phyloP scores from a whole-genome alignment of 495 filamentous ascomycete genomes.

The Daldinia concentrica region DNA sequence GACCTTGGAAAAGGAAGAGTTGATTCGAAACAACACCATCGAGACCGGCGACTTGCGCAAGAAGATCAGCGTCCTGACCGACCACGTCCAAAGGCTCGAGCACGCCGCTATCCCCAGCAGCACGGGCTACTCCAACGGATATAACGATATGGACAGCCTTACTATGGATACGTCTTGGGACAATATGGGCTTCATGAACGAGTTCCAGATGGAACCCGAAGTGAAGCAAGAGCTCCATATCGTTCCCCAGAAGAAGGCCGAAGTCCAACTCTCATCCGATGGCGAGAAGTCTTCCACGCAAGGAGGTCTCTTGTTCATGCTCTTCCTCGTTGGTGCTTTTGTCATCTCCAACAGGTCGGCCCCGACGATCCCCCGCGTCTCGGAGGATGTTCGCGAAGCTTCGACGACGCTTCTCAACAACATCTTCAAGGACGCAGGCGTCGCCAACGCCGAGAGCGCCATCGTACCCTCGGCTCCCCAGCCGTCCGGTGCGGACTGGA shows the following conservation, averaged over 20 bases:
- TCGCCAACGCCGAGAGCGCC: conserved; percentile 57
- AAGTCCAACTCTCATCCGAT: conserved; percentile 60
- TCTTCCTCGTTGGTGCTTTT: conserved; percentile 95
- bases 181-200: conserved; percentile 77
- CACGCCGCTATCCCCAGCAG: conserved; percentile 67
- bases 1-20: conserved; percentile 88
- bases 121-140: conserved; percentile 71
- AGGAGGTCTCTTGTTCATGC: conserved; percentile 76
- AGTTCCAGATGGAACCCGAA: conserved; percentile 62
- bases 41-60: conserved; percentile 95
- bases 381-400: conserved; percentile 91
- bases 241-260: conserved; percentile 66
- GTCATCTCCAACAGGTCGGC: conserved; percentile 84
- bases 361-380: conserved; percentile 80
- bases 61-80: conserved; percentile 89
- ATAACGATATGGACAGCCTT: conserved; percentile 82
- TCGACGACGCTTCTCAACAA: conserved; percentile 89
- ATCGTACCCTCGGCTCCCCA: conserved; percentile 59
- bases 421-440: conserved; percentile 82
- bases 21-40: conserved; percentile 87
- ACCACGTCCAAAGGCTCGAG: conserved; percentile 83
- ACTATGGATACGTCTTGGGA: conserved; percentile 85
- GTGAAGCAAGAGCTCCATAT: conserved; percentile 66
- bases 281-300: conserved; percentile 70
- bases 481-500: conserved; percentile 61